Evolutionary conservation across 75 land plant genomes (phyloP).

Genomic region (Picea glauca): DNA sequence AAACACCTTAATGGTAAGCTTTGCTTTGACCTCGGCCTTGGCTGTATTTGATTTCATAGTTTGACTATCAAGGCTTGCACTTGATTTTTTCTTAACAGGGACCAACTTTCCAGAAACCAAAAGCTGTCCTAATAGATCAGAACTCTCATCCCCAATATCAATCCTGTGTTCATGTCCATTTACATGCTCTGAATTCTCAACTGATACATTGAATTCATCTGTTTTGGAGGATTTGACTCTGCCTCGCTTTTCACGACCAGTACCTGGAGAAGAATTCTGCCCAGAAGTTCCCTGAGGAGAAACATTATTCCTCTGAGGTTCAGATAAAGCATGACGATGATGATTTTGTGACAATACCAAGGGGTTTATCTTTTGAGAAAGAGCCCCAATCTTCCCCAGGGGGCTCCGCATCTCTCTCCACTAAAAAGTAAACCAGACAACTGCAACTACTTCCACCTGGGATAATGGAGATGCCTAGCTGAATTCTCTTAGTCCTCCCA

Average conservation of each 20-base stretch:
- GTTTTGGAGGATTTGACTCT: constrained; percentile 26
- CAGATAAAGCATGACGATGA: constrained; percentile 30
- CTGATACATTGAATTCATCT: constrained; percentile 11
- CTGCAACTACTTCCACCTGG: constrained; percentile 2
- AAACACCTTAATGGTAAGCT: constrained; percentile 79
- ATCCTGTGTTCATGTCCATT: constrained; percentile 62
- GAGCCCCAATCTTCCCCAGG: constrained; percentile 42
- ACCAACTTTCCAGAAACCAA: constrained; percentile 70
- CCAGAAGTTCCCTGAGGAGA: constrained; percentile 37
- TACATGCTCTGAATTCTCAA: constrained; percentile 15
- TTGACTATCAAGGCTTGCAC: constrained; percentile 23
- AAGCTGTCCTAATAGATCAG: constrained; percentile 69
- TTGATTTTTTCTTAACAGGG: constrained; percentile 39
- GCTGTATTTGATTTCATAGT: constrained; percentile 22
- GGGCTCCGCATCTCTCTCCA: constrained; percentile 17
- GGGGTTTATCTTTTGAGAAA: constrained; percentile 42
- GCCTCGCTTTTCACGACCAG: constrained; percentile 50
- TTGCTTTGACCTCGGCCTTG: constrained; percentile 45
- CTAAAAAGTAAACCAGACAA: neutral
- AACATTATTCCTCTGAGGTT: constrained; percentile 16
- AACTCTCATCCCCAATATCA: constrained; percentile 73
- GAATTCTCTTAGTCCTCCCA: neutral
- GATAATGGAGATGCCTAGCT: neutral
- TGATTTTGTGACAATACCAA: constrained; percentile 36
- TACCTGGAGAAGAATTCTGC: constrained; percentile 51